A percentile compares a stretch with the other conserved stretches of the same genome.
Evolutionary conservation across 495 filamentous ascomycete genomes (phyloP).

Genomic region (Penicillium coprophilum): DNA sequence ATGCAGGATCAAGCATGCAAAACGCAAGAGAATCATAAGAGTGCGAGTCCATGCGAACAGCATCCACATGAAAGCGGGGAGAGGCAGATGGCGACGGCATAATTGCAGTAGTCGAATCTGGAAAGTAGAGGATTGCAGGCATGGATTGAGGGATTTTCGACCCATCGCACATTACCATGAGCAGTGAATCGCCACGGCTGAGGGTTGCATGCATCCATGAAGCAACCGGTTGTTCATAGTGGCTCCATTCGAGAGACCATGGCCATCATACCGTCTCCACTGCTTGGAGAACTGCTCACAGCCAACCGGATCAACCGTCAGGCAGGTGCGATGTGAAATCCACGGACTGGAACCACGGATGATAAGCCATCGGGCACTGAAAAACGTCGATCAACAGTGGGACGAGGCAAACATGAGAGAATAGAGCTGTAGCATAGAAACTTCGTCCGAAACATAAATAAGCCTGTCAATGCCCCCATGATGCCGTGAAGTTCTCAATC

Average conservation of each 20-base stretch:
- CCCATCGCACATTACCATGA: constrained; percentile 30
- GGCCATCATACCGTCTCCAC: constrained; percentile 43
- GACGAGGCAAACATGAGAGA: constrained; percentile 27
- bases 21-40: constrained; percentile 30
- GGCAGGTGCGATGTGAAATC: constrained; percentile 32
- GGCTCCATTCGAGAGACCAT: constrained; percentile 37
- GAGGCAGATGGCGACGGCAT: constrained; percentile 32
- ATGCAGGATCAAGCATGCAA: constrained; percentile 45
- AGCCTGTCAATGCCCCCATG: constrained; percentile 32
- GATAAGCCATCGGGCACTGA: constrained; percentile 43
- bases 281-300: constrained; percentile 32
- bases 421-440: constrained; percentile 28
- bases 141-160: constrained; percentile 48
- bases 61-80: constrained; percentile 39
- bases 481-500: constrained; percentile 31
- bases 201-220: constrained; percentile 46
- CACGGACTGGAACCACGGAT: constrained; percentile 35
- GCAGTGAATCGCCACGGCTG: constrained; percentile 39
- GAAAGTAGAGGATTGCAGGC: constrained; percentile 26
- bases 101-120: constrained; percentile 38
- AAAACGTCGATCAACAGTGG: constrained; percentile 39
- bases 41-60: constrained; percentile 31
- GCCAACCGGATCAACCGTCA: constrained; percentile 37
- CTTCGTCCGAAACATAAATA: constrained; percentile 50
- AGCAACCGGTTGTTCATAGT: constrained; percentile 38